Conservation (phyloP, 2,329 filamentous ascomycete genomes). For the Monascus ruber region DNA sequence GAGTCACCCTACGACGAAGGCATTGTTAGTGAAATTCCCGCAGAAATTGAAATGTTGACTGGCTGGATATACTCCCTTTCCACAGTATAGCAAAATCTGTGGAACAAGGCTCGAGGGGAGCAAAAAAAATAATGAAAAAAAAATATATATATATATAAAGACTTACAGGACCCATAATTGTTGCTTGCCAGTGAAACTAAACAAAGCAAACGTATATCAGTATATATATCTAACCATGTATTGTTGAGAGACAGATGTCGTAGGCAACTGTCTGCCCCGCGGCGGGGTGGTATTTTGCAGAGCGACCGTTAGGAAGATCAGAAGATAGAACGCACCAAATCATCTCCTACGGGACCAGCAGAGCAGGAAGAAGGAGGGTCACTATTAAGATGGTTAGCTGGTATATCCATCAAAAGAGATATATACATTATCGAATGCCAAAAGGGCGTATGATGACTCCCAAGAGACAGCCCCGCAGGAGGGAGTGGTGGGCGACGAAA, state of each 20-base stretch:
- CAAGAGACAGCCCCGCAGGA: slow-evolving; percentile 11
- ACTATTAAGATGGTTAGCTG: slow-evolving; percentile 39
- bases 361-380: slow-evolving; percentile 98
- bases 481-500: slow-evolving; percentile 8
- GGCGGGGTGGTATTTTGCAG: slow-evolving; percentile 6
- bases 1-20: slow-evolving; percentile 56
- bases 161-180: slow-evolving; percentile 98
- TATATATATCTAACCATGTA: slow-evolving; percentile 3
- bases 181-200: slow-evolving; percentile 99
- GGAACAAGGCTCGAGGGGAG: too few relatives aligned
- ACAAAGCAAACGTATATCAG: slow-evolving; percentile 19
- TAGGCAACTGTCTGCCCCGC: slow-evolving; percentile 11
- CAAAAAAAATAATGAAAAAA: too few relatives aligned
- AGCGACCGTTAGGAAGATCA: slow-evolving; percentile 4
- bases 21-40: too few relatives aligned
- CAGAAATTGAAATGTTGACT: too few relatives aligned
- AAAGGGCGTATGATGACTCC: too few relatives aligned
- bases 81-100: too few relatives aligned
- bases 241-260: background rate
- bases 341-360: slow-evolving; percentile 90
- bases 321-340: slow-evolving; percentile 60
- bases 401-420: background rate
- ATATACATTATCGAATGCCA: too few relatives aligned
- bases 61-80: too few relatives aligned
- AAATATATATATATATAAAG: slow-evolving; percentile 1